Base-by-base conservation (phyloP, 2,329 filamentous ascomycete species). In the Piedraia hortae region DNA sequence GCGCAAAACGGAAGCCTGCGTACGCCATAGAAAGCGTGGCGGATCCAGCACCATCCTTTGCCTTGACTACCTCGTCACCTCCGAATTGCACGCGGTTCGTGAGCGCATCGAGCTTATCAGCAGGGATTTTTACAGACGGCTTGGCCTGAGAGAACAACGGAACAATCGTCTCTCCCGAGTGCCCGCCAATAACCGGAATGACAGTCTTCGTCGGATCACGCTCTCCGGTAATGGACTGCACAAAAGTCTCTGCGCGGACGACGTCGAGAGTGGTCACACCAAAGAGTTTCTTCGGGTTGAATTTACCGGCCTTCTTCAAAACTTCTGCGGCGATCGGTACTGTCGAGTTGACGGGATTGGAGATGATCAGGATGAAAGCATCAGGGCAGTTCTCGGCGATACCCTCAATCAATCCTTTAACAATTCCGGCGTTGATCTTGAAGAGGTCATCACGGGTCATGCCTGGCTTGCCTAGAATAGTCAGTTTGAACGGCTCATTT, bases 401-500 rank as follows among this genome's bases (percentile, higher is more conserved):
- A 23, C 73, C 68, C 58, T 89, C 72, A 38, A 88, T 70, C 35
- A 97, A 62, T 37, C 75, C 78, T 54, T 85, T 77, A 44, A 97
- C 85, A 44, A 97, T 97, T 40, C 80, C 75, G 29, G 85, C 85
- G 50, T 97, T 97, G 61, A 91, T 90, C 57, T 91, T 91, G 72
- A 97, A 97, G 28, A 97, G 74, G 46, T 93, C 85, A 42, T 97
- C 85, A 56, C 85, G 78, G 50, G 74, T 91, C 85, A 97, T 97
- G 42, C 85, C 85, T 39, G 85, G 85, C 63, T 93, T 93, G 54
- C 82, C 82, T 91, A 33, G 27, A 33, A 22, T 18, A 10, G n/a
- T 14, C 26, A 9, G 17, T 20, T 14, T 21, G 20, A 22, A 22
- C 19, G 19, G 12, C 20, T 11, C 24, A 16, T 19, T 13, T 19